phyloP scores from a whole-genome alignment of 78 protist species.

The Corallochytrium limacisporum region DNA sequence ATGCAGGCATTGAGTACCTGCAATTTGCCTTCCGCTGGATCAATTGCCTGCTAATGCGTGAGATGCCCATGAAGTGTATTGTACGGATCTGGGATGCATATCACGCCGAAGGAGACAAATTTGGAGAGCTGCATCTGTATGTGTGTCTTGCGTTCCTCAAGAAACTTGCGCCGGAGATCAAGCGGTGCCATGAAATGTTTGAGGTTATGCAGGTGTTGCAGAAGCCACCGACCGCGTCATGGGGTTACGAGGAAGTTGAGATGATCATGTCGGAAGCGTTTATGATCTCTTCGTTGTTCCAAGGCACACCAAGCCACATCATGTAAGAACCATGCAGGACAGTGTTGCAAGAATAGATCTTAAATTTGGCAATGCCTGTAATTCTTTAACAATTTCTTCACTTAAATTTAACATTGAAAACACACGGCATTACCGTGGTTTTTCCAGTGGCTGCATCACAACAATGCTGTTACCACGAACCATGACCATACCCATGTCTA shows the following conservation, averaged over 20 bases:
- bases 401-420: too few species aligned
- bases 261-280: conserved; percentile 24
- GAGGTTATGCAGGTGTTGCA: conserved; percentile 51
- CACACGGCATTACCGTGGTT: too few species aligned
- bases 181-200: conserved; percentile 13
- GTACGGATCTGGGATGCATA: background rate
- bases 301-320: too few species aligned
- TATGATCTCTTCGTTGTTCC: too few species aligned
- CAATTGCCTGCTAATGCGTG: conserved; percentile 89
- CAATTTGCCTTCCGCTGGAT: conserved; percentile 94
- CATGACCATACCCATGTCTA: conserved; percentile 8
- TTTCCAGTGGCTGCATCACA: too few species aligned
- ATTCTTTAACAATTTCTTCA: too few species aligned
- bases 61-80: conserved; percentile 35
- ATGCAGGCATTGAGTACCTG: conserved; percentile 43
- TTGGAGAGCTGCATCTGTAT: conserved; percentile 65
- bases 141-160: conserved; percentile 86
- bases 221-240: conserved; percentile 66
- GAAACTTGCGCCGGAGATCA: conserved; percentile 38
- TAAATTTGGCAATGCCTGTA: too few species aligned
- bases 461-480: too few species aligned
- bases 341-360: too few species aligned
- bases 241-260: conserved; percentile 67
- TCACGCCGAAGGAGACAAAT: conserved; percentile 19
- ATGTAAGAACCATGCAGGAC: too few species aligned